These are phyloP conservation scores for Sequoia sempervirens DNA, from an alignment of 75 land plant genomes.

Conservation along the genomic window DNA sequence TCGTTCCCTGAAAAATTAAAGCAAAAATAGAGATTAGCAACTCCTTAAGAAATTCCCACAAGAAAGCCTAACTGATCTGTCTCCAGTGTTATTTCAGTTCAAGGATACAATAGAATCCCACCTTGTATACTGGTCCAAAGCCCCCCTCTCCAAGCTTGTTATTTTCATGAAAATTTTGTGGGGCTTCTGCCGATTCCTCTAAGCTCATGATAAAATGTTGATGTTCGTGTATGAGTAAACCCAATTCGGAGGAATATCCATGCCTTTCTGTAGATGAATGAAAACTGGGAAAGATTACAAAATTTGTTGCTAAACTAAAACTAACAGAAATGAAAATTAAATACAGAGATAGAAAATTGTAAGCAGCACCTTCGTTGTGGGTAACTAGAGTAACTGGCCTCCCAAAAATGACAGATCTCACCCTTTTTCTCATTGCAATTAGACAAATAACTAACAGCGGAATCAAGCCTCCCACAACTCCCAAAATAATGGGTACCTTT, in stretches of 20 bases:
- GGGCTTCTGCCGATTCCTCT: neutral
- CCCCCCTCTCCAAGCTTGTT: conserved; percentile 10
- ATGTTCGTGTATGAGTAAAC: neutral
- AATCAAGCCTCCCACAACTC: neutral
- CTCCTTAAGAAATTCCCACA: neutral
- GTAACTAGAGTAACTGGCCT: neutral
- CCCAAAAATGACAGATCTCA: neutral
- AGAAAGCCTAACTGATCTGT: no score
- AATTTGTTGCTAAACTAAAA: neutral
- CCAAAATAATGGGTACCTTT: no score
- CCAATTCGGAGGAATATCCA: neutral
- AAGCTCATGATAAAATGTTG: neutral
- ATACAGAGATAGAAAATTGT: neutral
- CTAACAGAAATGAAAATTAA: neutral
- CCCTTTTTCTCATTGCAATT: neutral
- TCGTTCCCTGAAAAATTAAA: conserved; percentile 1
- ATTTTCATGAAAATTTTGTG: neutral
- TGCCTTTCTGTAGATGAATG: neutral
- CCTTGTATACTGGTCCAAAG: conserved; percentile 10
- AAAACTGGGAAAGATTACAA: neutral
- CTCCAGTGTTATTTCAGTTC: no score
- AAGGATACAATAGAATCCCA: neutral
- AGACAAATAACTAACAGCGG: neutral
- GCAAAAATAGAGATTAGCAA: neutral
- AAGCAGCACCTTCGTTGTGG: neutral